Evolutionary conservation across 805 yeast genomes (phyloP).

Genomic region (Diddensiella caesifluorescens): DNA sequence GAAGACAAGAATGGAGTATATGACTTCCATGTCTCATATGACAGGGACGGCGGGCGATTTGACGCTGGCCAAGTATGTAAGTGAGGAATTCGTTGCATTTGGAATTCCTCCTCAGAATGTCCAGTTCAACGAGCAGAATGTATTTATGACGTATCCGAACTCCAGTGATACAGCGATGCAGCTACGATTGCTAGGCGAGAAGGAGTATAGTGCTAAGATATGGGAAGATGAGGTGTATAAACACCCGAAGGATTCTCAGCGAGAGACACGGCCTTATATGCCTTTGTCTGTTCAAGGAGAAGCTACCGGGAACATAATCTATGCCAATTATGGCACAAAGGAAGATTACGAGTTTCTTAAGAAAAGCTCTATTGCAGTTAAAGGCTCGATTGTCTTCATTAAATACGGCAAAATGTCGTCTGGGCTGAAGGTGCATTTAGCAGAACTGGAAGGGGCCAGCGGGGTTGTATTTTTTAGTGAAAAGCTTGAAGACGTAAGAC

Average conservation of each 20-base stretch:
- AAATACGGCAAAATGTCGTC: conserved; percentile 48
- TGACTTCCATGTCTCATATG: conserved; percentile 77
- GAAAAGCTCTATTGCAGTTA: conserved; percentile 36
- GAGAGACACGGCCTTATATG: conserved; percentile 43
- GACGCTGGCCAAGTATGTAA: conserved; percentile 61
- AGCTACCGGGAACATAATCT: conserved; percentile 49
- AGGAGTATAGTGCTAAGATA: conserved; percentile 36
- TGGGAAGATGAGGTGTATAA: conserved; percentile 32
- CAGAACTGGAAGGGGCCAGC: conserved; percentile 50
- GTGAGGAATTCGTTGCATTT: conserved; percentile 51
- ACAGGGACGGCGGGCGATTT: conserved; percentile 87
- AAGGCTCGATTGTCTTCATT: conserved; percentile 53
- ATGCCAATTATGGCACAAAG: conserved; percentile 60
- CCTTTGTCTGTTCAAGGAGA: conserved; percentile 62
- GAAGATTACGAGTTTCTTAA: conserved; percentile 47
- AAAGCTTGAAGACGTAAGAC: conserved; percentile 16
- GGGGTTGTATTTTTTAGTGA: conserved; percentile 67
- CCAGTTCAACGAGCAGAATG: conserved; percentile 46
- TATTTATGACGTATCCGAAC: conserved; percentile 65
- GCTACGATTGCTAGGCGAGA: conserved; percentile 24
- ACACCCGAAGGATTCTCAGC: conserved; percentile 24
- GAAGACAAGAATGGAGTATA: conserved; percentile 61
- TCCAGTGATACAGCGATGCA: conserved; percentile 26
- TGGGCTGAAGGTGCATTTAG: conserved; percentile 48
- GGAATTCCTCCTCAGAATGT: conserved; percentile 43